Evolutionary conservation across 2,329 filamentous ascomycete species (phyloP), one percentile per base, ranked within the genome.

Genomic region (Fusarium xyrophilum): DNA sequence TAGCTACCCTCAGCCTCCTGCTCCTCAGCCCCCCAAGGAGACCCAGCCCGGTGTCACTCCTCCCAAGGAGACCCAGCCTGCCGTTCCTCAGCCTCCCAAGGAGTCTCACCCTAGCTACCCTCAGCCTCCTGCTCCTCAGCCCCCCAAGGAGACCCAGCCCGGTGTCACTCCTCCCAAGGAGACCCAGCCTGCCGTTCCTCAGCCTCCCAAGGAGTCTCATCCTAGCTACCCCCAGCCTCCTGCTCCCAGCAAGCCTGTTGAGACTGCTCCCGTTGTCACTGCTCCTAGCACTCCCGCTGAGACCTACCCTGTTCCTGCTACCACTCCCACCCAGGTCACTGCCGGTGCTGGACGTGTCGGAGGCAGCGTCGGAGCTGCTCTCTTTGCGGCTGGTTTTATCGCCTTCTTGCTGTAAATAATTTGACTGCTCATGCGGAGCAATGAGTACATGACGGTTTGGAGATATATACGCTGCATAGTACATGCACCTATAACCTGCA

Each of bases 351-450:
- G 60, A 50, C 64, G 55, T 53, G 51, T 68, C 38, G 46, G 47
- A 14, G 51, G 64, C 28, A 56, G 55, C 47, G 10, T 60, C 51
- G 32, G 51, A 23, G 56, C 61, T 14, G 51, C 51, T 42, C 33
- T 65, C 52, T 50, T 67, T 23, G 60, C 25, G 7, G 65, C 55
- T 32, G 64, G 64, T 43, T 60, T 65, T 32, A 60, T 67, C 35
- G 65, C 65, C 25, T 65, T 68, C 40, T 55, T 68, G 27, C 28
- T 68, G 64, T 68, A 68, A 40, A 64, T 57, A 36, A 42, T 50
- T 48, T 64, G 17, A 39, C 21, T 35, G 48, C 63, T 67, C 63
- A 25, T n/a, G n/a, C 6, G 65, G 59, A 67, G 65, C 53, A 44
- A 48, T 35, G 63, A 57, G 47, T 28, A 67, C 39, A 59, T 54